phyloP scores from a whole-genome alignment of 2,329 filamentous ascomycete genomes.

The Zymoseptoria pseudotritici region DNA sequence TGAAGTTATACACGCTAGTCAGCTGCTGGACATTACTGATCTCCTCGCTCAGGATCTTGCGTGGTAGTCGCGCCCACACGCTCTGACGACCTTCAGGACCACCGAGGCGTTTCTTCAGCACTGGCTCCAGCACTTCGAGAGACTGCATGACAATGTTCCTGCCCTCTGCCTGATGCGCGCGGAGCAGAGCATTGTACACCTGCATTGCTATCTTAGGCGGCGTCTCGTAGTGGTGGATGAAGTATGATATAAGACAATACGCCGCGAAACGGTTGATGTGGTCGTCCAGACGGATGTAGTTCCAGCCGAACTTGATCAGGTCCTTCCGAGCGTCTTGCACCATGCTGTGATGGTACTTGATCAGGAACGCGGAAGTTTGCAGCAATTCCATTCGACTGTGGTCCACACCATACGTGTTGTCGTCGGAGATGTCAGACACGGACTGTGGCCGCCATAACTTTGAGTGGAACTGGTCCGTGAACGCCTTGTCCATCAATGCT shows the following conservation, averaged over 20 bases:
- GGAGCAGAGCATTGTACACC: conserved; percentile 84
- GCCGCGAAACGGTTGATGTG: conserved; percentile 98
- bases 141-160: conserved; percentile 88
- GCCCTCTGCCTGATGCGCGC: conserved; percentile 92
- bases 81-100: conserved; percentile 65
- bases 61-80: conserved; percentile 81
- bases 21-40: conserved; percentile 92
- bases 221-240: conserved; percentile 94
- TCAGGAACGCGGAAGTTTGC: conserved; percentile 85
- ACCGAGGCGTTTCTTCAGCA: conserved; percentile 76
- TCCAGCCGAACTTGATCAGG: conserved; percentile 99
- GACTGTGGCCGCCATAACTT: conserved; percentile 87
- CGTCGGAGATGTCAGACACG: conserved; percentile 68
- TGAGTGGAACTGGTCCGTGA: conserved; percentile 84
- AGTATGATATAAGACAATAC: conserved; percentile 94
- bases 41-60: conserved; percentile 87
- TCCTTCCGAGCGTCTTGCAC: conserved; percentile 92
- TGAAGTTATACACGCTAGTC: conserved; percentile 94
- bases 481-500: conserved; percentile 72
- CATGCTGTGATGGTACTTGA: conserved; percentile 87
- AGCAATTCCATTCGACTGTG: conserved; percentile 94
- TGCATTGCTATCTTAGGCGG: conserved; percentile 92
- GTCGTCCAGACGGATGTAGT: conserved; percentile 95
- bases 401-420: conserved; percentile 80
- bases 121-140: conserved; percentile 87